These are phyloP conservation scores for Penicillium sclerotigenum DNA, from an alignment of 2,329 filamentous ascomycete genomes.

Conservation along the genomic window DNA sequence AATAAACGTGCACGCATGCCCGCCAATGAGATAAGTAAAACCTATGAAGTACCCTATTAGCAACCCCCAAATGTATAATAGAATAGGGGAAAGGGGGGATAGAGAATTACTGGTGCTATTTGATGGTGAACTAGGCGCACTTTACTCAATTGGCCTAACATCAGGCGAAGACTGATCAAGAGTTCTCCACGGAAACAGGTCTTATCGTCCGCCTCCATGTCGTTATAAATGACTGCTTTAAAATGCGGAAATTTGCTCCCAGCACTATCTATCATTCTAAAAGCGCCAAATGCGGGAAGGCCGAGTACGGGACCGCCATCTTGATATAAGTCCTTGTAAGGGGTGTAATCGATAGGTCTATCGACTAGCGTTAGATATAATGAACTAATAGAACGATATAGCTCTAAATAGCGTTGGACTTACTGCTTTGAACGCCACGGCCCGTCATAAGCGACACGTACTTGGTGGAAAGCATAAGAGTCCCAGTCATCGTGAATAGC, in stretches of 20 bases:
- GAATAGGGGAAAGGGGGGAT: no score
- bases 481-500: accelerated
- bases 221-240: not conserved
- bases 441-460: accelerated
- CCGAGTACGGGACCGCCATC: not conserved
- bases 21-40: not conserved
- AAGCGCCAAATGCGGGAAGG: not conserved
- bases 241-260: not conserved
- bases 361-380: not conserved
- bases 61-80: not conserved
- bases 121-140: not conserved
- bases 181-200: not conserved
- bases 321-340: not conserved
- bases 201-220: not conserved
- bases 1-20: not conserved
- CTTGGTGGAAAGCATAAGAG: not conserved
- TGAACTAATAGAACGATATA: not conserved
- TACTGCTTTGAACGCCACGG: not conserved
- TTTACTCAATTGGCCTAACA: not conserved
- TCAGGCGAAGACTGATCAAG: not conserved
- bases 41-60: not conserved
- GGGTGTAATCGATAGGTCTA: not conserved
- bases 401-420: not conserved
- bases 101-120: not conserved
- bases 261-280: not conserved